Conservation (phyloP, 2,329 filamentous ascomycete genomes). For the Trichoderma asperellum region DNA sequence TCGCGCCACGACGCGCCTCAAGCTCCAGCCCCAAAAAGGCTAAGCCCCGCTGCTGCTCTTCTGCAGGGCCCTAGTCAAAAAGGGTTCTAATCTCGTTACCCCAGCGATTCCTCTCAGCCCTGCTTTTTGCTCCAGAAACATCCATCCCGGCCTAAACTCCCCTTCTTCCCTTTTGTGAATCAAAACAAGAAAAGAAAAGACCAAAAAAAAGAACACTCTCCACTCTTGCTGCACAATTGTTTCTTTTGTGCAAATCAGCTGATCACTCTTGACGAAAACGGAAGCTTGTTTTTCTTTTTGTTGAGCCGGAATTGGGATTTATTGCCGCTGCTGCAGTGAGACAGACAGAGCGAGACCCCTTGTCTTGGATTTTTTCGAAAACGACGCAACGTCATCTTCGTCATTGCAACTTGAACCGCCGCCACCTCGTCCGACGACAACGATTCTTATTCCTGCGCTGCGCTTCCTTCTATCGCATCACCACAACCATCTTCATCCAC, state of each 20-base stretch:
- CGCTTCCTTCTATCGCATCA: background rate
- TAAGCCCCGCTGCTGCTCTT: slow-evolving; percentile 17
- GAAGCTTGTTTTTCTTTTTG: background rate
- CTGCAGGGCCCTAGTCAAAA: slow-evolving; percentile 1
- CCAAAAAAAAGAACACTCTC: slow-evolving; percentile 13
- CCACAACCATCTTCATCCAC: background rate
- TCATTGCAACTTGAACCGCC: background rate
- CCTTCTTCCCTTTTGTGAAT: background rate
- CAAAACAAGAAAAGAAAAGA: background rate
- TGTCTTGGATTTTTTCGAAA: background rate
- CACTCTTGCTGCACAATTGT: slow-evolving; percentile 12
- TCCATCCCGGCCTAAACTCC: background rate
- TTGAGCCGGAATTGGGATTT: slow-evolving; percentile 9
- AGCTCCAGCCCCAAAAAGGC: slow-evolving; percentile 25
- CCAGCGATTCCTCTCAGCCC: slow-evolving; percentile 24
- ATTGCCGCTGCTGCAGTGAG: background rate
- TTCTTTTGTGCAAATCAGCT: background rate
- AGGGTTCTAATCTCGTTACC: slow-evolving; percentile 24
- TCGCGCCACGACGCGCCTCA: slow-evolving; percentile 36
- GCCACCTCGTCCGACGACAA: background rate
- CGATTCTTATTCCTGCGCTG: background rate
- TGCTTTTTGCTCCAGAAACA: slow-evolving; percentile 2
- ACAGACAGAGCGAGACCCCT: background rate
- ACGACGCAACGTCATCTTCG: slow-evolving; percentile 14
- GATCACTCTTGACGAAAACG: slow-evolving; percentile 8